These are phyloP conservation scores for Calonectria pseudoturangicola DNA, from an alignment of 2,329 filamentous ascomycete species.

Conservation along the genomic window DNA sequence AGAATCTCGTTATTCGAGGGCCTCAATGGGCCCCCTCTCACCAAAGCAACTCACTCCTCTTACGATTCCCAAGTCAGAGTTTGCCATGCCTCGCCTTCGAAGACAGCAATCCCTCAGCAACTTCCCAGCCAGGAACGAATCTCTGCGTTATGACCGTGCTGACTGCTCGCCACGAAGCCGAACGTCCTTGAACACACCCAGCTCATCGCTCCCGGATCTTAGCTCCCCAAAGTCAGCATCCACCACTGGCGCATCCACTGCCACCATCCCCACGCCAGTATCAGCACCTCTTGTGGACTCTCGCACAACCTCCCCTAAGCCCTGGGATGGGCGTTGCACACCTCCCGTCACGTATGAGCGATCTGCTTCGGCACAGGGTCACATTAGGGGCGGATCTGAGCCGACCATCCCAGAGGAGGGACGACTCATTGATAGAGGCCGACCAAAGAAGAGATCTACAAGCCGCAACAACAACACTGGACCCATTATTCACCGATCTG, in stretches of 20 bases:
- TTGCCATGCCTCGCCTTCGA: slow-evolving; percentile 49
- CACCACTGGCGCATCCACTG: slow-evolving; percentile 59
- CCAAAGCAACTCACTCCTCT: slow-evolving; percentile 74
- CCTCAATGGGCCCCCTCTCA: slow-evolving; percentile 62
- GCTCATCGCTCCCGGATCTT: slow-evolving; percentile 61
- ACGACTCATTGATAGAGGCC: slow-evolving; percentile 76
- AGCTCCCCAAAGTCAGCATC: slow-evolving; percentile 67
- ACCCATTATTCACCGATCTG: slow-evolving; percentile 60
- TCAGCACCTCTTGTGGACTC: slow-evolving; percentile 68
- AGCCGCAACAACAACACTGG: slow-evolving; percentile 63
- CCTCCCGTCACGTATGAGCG: slow-evolving; percentile 52
- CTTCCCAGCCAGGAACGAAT: slow-evolving; percentile 68
- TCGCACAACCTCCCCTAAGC: slow-evolving; percentile 64
- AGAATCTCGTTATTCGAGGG: slow-evolving; percentile 48
- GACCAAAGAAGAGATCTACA: slow-evolving; percentile 74
- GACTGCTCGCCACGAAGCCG: slow-evolving; percentile 69
- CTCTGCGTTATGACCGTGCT: slow-evolving; percentile 62
- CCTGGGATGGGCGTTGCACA: slow-evolving; percentile 63
- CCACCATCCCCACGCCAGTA: slow-evolving; percentile 68
- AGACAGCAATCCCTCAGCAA: slow-evolving; percentile 65
- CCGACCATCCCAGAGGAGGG: slow-evolving; percentile 60
- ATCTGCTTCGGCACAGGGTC: slow-evolving; percentile 53
- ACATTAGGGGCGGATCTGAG: slow-evolving; percentile 74
- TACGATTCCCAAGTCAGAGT: slow-evolving; percentile 68
- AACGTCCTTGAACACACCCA: slow-evolving; percentile 62